These are phyloP conservation scores for Saccharomycopsis fibuligera DNA, from an alignment of 805 yeast genomes.

Conservation along the genomic window DNA sequence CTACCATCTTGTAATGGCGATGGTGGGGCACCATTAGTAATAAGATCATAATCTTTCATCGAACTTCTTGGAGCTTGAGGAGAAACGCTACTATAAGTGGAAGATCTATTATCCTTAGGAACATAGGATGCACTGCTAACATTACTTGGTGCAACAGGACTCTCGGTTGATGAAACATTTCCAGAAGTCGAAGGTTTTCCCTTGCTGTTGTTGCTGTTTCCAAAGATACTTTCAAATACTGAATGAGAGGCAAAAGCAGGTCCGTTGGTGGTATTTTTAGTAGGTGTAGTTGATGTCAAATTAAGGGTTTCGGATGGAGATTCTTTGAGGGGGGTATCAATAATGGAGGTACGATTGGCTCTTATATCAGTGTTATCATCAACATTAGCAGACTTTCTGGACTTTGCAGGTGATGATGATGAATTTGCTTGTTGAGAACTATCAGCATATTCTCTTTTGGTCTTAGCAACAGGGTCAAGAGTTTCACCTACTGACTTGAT, in stretches of 20 bases:
- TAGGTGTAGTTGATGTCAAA: neutral
- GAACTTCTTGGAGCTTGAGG: constrained; percentile 27
- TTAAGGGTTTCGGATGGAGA: neutral
- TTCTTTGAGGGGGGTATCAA: constrained; percentile 4
- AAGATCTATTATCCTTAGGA: neutral
- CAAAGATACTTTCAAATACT: constrained; percentile 15
- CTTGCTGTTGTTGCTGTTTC: too few species aligned
- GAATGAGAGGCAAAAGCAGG: constrained; percentile 14
- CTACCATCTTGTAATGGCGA: constrained; percentile 12
- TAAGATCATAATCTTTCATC: constrained; percentile 26
- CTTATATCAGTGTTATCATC: too few species aligned
- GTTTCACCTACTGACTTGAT: constrained; percentile 2
- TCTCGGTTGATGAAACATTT: neutral
- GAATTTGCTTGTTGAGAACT: neutral
- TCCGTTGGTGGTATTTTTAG: neutral
- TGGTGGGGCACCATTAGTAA: constrained; percentile 21
- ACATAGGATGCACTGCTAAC: neutral
- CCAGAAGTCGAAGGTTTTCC: neutral
- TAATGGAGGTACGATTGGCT: too few species aligned
- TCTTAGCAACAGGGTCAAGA: neutral
- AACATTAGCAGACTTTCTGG: too few species aligned
- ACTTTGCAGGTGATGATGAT: too few species aligned
- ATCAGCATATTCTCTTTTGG: neutral
- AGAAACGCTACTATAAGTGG: neutral
- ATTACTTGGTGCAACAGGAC: neutral